Percentiles rank a stretch among this genome's conserved stretches.
phyloP scores from a whole-genome alignment of 208 protist genomes.

The Blastocrithidia nonstop region DNA sequence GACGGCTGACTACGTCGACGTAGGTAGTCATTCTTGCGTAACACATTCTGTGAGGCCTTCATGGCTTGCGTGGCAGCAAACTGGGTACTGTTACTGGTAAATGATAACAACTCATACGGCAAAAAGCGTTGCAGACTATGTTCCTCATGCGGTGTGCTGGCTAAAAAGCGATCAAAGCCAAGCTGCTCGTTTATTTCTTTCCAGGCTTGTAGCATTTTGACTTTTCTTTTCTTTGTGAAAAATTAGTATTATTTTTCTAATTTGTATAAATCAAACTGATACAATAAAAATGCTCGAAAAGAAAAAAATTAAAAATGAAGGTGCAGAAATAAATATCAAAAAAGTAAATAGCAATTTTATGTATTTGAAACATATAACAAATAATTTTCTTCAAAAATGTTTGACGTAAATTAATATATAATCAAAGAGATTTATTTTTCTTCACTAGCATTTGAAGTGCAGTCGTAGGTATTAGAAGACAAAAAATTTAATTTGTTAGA shows the following conservation, averaged over 20 bases:
- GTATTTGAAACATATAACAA: too few species aligned
- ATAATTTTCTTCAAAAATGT: too few species aligned
- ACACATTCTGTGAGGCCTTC: slow-evolving; percentile 2
- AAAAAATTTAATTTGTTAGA: too few species aligned
- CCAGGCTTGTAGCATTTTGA: slow-evolving; percentile 7
- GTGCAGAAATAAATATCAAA: background rate
- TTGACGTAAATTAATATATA: background rate
- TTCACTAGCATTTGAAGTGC: too few species aligned
- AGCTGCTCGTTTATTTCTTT: slow-evolving; percentile 11
- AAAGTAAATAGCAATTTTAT: too few species aligned
- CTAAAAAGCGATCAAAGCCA: slow-evolving; percentile 44
- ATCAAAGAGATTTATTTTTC: background rate
- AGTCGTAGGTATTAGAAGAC: too few species aligned
- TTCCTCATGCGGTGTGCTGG: slow-evolving; percentile 16
- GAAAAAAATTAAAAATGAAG: background rate
- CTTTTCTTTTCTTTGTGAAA: slow-evolving; percentile 7
- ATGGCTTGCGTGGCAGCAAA: background rate
- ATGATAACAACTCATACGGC: slow-evolving; percentile 21
- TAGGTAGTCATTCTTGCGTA: slow-evolving; percentile 6
- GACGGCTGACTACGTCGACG: slow-evolving; percentile 20
- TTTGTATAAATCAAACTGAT: background rate
- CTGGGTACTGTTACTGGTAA: slow-evolving; percentile 3
- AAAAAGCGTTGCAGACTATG: slow-evolving; percentile 10
- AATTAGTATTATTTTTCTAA: slow-evolving; percentile 3
- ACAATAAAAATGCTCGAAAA: background rate